Evolutionary conservation across 345 rosid species (phyloP).

Genomic region (Linum usitatissimum): DNA sequence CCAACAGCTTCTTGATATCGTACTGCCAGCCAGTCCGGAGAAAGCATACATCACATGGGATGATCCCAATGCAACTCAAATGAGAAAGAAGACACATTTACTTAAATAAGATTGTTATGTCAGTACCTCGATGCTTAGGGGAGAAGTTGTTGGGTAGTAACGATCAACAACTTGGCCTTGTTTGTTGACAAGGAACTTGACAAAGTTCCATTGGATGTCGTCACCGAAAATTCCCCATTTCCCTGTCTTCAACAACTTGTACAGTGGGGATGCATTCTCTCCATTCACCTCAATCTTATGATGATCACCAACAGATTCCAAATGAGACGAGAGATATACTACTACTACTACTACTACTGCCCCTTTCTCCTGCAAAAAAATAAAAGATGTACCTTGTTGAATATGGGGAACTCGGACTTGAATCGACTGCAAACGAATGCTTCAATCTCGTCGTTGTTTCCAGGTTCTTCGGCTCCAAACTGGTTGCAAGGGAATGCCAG

Average conservation of each 20-base stretch:
- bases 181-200: slow-evolving; percentile 20
- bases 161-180: slow-evolving; percentile 23
- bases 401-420: slow-evolving; percentile 22
- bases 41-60: neutral
- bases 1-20: slow-evolving; percentile 50
- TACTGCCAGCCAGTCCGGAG: slow-evolving; percentile 26
- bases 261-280: slow-evolving; percentile 20
- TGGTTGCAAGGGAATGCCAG: slow-evolving; percentile 30
- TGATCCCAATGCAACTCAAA: neutral
- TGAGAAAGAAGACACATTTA: neutral
- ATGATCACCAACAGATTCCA: neutral
- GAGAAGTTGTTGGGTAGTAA: slow-evolving; percentile 25
- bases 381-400: slow-evolving; percentile 15
- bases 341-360: neutral
- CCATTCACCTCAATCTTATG: slow-evolving; percentile 25
- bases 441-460: slow-evolving; percentile 18
- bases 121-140: slow-evolving; percentile 20
- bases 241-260: slow-evolving; percentile 22
- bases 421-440: slow-evolving; percentile 25
- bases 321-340: neutral
- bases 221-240: slow-evolving; percentile 29
- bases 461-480: slow-evolving; percentile 27
- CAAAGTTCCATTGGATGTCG: slow-evolving; percentile 30
- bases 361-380: neutral
- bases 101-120: neutral